Conservation (phyloP, 2,329 filamentous ascomycete species). For the Colletotrichum graminicola region DNA sequence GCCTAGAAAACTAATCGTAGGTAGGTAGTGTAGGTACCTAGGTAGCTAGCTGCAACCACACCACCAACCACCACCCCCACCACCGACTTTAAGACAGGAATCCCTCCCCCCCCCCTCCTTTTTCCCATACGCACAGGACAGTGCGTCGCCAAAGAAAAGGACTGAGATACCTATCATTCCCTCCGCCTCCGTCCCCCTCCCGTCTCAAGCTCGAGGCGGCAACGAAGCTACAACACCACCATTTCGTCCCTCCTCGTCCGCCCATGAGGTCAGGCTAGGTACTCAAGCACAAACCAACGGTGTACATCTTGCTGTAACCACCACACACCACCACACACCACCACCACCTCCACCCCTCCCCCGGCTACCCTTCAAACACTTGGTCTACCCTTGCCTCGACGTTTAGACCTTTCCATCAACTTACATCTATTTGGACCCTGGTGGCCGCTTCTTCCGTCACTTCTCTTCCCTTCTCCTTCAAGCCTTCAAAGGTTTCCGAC, state of each 20-base stretch:
- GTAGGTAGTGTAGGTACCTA: too few species aligned
- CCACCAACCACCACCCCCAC: neutral
- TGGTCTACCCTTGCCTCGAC: slow-evolving; percentile 13
- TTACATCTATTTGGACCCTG: slow-evolving; percentile 37
- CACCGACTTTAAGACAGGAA: slow-evolving; percentile 3
- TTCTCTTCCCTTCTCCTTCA: neutral
- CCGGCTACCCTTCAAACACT: slow-evolving; percentile 6
- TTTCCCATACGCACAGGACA: neutral
- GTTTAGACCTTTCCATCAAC: slow-evolving; percentile 17
- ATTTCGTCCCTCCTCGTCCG: slow-evolving; percentile 3
- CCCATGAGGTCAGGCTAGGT: too few species aligned
- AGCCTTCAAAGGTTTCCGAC: neutral
- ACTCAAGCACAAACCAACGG: neutral
- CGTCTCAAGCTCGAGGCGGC: slow-evolving; percentile 9
- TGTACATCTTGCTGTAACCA: neutral
- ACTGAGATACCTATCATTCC: slow-evolving; percentile 24
- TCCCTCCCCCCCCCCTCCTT: neutral
- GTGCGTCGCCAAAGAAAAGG: neutral
- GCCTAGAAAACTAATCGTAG: too few species aligned
- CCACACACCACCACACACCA: neutral
- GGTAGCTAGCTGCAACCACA: neutral
- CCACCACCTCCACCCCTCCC: neutral
- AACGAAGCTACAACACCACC: neutral
- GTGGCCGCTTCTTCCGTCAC: slow-evolving; percentile 17
- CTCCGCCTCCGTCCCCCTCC: slow-evolving; percentile 37